Base-by-base conservation (phyloP, 352 stramenopile species). In the Phytophthora sp. region DNA sequence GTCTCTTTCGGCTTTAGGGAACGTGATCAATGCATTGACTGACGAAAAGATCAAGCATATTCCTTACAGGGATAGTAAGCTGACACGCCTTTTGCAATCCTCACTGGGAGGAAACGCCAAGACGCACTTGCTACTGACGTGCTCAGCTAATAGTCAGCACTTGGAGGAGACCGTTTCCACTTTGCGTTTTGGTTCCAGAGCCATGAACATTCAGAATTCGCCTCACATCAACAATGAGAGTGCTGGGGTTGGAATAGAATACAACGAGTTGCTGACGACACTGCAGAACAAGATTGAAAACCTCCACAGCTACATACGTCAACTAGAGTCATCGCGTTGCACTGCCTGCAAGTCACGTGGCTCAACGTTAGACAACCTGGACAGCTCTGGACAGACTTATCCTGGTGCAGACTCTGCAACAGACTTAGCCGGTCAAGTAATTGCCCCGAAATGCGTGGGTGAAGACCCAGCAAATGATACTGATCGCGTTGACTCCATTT, bases 61-160 rank as follows among this genome's bases (percentile, higher is more conserved):
- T 32, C 90, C 91, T 15, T 98, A 96, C 50, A 66, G 91, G 27
- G 91, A 96, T 69, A 95, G 82, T 32, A 97, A 97, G 50, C 72
- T 97, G 30, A 97, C 91, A 9, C 82, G 89, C 9, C 64, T 97
- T 54, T 55, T 98, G 45, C 91, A 97, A 63, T 76, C 80, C 10
- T 96, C 86, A 0, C 69, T 98, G 0, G 92, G 86, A 5, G 93
- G 89, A 9, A 97, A 97, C 59, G 85, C 87, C 20, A 92, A 92
- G 50, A 97, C 89, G 17, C 78, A 96, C 42, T 75, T 98, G 62
- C 57, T 98, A 15, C 60, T 91, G 34, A 88, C 81, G 20, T 84
- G 76, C 37, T 85, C 82, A 5, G 69, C 51, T 17, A 76, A 54
- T 10, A 53, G 39, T 34, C 21, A 43, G 2, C 74, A 91, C 34